Evolutionary conservation across 345 rosid genomes (phyloP), one percentile per base, ranked within the genome.

Genomic region (Boechera stricta): DNA sequence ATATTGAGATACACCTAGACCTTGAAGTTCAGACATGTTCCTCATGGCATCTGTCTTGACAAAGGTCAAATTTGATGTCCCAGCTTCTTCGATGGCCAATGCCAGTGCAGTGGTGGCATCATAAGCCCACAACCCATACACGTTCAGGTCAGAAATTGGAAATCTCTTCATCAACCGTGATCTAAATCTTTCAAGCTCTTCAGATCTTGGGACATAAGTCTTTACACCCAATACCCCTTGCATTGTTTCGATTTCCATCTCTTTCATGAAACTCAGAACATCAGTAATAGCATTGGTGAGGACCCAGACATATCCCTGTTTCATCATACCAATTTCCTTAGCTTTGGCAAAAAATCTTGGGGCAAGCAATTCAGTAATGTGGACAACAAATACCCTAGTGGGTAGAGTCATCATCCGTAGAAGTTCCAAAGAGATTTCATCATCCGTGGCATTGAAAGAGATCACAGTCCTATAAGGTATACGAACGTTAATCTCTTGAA

Each of bases 321-420:
- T 48, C 87, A 88, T 79, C 83, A 88, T 53, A 12, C 88, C 87
- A 67, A 75, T 54, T 64, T 82, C 75, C 29, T 77, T 81, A 0
- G 88, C 91, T 68, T 74, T 82, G 35, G 61, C 31, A 9, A 86
- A 86, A 36, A 83, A 3, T 49, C 85, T 55, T 33, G 81, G 29
- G 33, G 84, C 87, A 5, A 83, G 81, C 42, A 54, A 13, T 3
- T 59, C 73, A 38, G 1, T 7, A 76, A 64, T 61, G 39, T 86
- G 90, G 24, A 88, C 82, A 0, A 86, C 70, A 39, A 88, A 88
- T 2, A 88, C 89, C 71, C 90, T 77, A 0, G 89, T 85, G 8
- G 77, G 84, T 82, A 69, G 69, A 2, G 80, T 72, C 86, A 78
- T 84, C 72, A 85, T 24, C 59, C 74, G 75, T 53, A 79, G 69